These are phyloP conservation scores for Kappamyces sp. DNA, from an alignment of 192 early-diverging fungal genomes.

Conservation along the genomic window DNA sequence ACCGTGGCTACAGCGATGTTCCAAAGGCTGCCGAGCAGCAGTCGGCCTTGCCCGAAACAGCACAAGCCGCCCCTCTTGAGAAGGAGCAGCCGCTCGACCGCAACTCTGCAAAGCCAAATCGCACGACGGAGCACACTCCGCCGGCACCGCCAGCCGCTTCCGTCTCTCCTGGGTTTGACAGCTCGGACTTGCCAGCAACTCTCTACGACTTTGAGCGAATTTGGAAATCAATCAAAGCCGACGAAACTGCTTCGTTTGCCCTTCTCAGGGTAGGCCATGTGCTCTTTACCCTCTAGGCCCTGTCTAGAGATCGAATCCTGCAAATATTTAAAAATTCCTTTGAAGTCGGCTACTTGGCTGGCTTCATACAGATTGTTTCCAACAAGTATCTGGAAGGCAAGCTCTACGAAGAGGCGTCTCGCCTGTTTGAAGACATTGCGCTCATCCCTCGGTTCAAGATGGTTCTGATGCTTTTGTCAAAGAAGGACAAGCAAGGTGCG, in stretches of 20 bases:
- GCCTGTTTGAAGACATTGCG: conserved; percentile 18
- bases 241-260: conserved; percentile 40
- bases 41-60: neutral
- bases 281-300: conserved; percentile 16
- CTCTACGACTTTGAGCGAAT: conserved; percentile 67
- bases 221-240: conserved; percentile 56
- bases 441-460: conserved; percentile 30
- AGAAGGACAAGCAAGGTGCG: conserved; percentile 18
- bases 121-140: neutral
- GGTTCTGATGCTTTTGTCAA: conserved; percentile 32
- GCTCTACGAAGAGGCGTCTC: conserved; percentile 5
- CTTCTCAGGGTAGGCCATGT: conserved; percentile 52
- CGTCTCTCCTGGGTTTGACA: neutral
- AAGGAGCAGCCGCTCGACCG: neutral
- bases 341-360: conserved; percentile 30
- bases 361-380: conserved; percentile 26
- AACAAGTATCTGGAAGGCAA: conserved; percentile 11
- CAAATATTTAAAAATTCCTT: conserved; percentile 43
- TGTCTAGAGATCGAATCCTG: conserved; percentile 18
- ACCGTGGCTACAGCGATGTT: neutral
- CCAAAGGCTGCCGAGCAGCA: neutral
- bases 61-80: neutral
- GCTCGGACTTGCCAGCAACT: conserved; percentile 36
- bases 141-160: neutral
- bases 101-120: neutral